Percentiles rank a stretch among this genome's conserved stretches.
Evolutionary conservation across 2,329 filamentous ascomycete species (phyloP).

Genomic region (Sphaerulina musiva): DNA sequence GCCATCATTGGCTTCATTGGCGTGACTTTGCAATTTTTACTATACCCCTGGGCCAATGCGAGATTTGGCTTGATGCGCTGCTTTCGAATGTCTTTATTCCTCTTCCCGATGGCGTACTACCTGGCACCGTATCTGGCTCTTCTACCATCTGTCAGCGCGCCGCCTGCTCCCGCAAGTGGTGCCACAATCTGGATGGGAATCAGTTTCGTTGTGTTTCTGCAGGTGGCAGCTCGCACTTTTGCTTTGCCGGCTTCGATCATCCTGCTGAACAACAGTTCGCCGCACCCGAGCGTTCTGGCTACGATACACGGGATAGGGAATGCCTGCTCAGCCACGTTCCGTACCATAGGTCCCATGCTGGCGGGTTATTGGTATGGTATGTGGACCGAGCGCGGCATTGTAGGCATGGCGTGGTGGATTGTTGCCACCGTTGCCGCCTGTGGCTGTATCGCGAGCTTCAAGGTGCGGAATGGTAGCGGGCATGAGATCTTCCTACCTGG

Average conservation of each 20-base stretch:
- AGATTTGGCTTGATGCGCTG: constrained; percentile 61
- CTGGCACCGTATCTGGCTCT: constrained; percentile 65
- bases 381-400: constrained; percentile 49
- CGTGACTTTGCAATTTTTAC: constrained; percentile 63
- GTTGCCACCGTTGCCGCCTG: constrained; percentile 49
- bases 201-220: constrained; percentile 56
- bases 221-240: constrained; percentile 69
- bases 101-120: constrained; percentile 65
- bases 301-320: constrained; percentile 56
- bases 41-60: constrained; percentile 63
- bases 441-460: constrained; percentile 54
- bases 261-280: constrained; percentile 53
- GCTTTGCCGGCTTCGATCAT: constrained; percentile 51
- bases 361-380: constrained; percentile 50
- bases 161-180: constrained; percentile 49
- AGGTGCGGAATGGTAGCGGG: constrained; percentile 59
- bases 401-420: constrained; percentile 54
- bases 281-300: constrained; percentile 50
- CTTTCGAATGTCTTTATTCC: constrained; percentile 61
- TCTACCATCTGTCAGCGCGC: constrained; percentile 50
- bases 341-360: constrained; percentile 52
- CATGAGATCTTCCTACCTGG: constrained; percentile 53
- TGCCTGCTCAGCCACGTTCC: constrained; percentile 48
- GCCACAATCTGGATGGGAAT: constrained; percentile 59
- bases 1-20: constrained; percentile 69